Percentiles rank a stretch among this genome's conserved stretches.
Evolutionary conservation across 441 rosid genomes (phyloP).

Genomic region (Populus trichocarpa): DNA sequence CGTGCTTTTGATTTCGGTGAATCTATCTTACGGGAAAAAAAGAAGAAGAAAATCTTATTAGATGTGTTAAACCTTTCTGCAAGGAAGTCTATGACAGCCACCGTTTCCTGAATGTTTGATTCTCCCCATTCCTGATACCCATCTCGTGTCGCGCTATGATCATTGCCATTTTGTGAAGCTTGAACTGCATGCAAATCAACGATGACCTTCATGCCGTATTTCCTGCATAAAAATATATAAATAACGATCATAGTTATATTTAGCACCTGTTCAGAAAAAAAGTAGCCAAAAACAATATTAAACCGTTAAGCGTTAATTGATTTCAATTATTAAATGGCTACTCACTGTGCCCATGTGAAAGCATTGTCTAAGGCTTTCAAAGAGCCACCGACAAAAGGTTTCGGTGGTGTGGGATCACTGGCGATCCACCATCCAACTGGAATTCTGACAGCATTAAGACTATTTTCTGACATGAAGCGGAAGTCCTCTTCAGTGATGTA

Average conservation of each 20-base stretch:
- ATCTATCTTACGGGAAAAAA: no score
- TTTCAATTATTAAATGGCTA: background rate
- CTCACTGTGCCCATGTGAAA: conserved; percentile 44
- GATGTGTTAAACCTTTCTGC: conserved; percentile 24
- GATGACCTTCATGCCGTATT: conserved; percentile 33
- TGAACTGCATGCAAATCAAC: conserved; percentile 34
- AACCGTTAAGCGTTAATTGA: background rate
- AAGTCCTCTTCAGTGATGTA: conserved; percentile 38
- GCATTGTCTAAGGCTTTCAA: conserved; percentile 41
- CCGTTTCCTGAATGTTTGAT: conserved; percentile 29
- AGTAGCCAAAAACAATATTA: background rate
- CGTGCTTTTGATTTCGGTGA: no score
- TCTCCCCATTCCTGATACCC: conserved; percentile 41
- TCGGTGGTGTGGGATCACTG: conserved; percentile 26
- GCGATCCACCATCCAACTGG: conserved; percentile 48
- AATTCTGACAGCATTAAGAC: conserved; percentile 33
- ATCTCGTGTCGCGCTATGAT: conserved; percentile 30
- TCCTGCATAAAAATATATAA: conserved; percentile 16
- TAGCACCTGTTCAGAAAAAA: background rate
- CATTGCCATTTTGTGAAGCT: conserved; percentile 35
- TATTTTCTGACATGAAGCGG: conserved; percentile 27
- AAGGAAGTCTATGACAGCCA: conserved; percentile 36
- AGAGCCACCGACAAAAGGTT: conserved; percentile 41
- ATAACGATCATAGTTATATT: background rate
- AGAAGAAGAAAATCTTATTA: background rate